Percentiles rank a stretch among this genome's conserved stretches.
Conservation (phyloP, 2,329 filamentous ascomycete genomes). For the Ophiocordyceps camponoti-rufipedis region DNA sequence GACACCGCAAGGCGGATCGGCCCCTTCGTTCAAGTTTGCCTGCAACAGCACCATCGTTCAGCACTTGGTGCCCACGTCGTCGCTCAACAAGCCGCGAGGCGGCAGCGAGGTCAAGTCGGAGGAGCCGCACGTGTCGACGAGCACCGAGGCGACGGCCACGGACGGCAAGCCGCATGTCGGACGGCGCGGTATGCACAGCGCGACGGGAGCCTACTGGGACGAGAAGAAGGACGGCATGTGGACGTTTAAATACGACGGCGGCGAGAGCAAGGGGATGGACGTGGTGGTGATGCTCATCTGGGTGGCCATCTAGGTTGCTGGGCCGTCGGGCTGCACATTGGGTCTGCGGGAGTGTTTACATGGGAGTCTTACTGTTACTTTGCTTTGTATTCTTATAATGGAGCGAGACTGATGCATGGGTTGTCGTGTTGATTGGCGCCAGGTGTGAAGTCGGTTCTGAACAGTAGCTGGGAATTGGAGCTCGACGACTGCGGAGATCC, state of each 20-base stretch:
- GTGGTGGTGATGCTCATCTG: constrained; percentile 60
- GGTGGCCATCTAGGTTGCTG: constrained; percentile 44
- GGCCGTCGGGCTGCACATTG: neutral
- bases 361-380: too few species aligned
- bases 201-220: constrained; percentile 76
- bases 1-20: constrained; percentile 33
- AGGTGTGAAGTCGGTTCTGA: too few species aligned
- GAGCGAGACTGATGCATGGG: neutral
- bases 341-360: neutral
- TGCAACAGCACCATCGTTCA: constrained; percentile 98
- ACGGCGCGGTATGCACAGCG: constrained; percentile 77
- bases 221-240: constrained; percentile 82
- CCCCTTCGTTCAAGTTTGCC: constrained; percentile 73
- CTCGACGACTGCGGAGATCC: neutral
- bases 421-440: too few species aligned
- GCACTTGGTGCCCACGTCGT: constrained; percentile 56
- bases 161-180: constrained; percentile 57
- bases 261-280: constrained; percentile 48
- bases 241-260: constrained; percentile 68
- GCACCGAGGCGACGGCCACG: constrained; percentile 35
- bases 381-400: neutral
- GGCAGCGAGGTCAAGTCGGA: constrained; percentile 28
- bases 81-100: constrained; percentile 39
- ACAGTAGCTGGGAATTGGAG: too few species aligned
- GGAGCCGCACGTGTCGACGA: constrained; percentile 35